These are phyloP conservation scores for Penicillium sp. DNA, from an alignment of 2,329 filamentous ascomycete genomes.

Conservation along the genomic window DNA sequence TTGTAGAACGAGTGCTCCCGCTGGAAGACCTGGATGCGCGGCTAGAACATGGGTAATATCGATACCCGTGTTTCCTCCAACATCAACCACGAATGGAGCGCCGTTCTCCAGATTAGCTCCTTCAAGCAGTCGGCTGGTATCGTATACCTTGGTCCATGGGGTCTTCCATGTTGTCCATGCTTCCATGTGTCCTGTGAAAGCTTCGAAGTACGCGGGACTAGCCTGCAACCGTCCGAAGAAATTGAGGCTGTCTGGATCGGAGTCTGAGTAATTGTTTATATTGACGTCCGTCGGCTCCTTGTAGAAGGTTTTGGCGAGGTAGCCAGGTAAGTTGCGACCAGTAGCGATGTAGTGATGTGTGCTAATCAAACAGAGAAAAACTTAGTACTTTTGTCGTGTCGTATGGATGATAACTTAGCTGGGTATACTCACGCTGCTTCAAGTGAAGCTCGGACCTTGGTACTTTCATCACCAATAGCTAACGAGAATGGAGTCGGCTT, in stretches of 20 bases:
- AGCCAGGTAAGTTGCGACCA: constrained; percentile 33
- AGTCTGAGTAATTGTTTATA: constrained; percentile 24
- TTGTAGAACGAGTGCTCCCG: constrained; percentile 37
- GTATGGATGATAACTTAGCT: no score
- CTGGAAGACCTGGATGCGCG: constrained; percentile 33
- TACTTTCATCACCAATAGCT: constrained; percentile 32
- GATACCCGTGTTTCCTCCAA: constrained; percentile 42
- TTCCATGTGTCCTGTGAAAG: constrained; percentile 39
- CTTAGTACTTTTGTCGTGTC: not conserved
- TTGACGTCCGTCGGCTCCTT: constrained; percentile 30
- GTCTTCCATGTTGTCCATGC: constrained; percentile 34
- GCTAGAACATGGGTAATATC: constrained; percentile 34
- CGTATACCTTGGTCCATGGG: constrained; percentile 36
- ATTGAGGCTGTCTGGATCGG: constrained; percentile 23
- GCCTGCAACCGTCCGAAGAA: constrained; percentile 36
- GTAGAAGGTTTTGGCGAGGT: constrained; percentile 35
- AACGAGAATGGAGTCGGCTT: constrained; percentile 33
- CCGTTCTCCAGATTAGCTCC: constrained; percentile 15
- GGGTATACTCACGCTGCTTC: constrained; percentile 27
- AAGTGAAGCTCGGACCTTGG: constrained; percentile 30
- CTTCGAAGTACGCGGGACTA: constrained; percentile 28
- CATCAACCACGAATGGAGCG: constrained; percentile 37
- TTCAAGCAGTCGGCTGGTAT: constrained; percentile 22
- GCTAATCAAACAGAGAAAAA: constrained; percentile 6
- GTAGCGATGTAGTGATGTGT: constrained; percentile 32